These are phyloP conservation scores for Hymenotorrendiella dingleyae DNA, from an alignment of 2,329 filamentous ascomycete genomes.

Conservation along the genomic window DNA sequence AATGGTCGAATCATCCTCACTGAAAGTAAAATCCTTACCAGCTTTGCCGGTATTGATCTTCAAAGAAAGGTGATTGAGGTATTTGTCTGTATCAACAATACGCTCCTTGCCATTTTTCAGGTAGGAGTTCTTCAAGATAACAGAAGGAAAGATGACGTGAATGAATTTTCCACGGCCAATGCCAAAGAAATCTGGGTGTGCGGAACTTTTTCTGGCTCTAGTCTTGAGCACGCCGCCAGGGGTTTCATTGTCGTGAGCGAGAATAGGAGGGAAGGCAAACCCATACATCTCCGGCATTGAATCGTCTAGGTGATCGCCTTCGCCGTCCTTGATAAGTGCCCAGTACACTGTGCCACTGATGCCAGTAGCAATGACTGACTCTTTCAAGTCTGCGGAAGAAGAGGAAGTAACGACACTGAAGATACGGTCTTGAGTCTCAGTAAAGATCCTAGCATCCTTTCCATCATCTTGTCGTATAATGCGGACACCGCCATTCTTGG, in stretches of 20 bases:
- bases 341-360: slow-evolving; percentile 97
- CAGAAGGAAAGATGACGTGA: slow-evolving; percentile 72
- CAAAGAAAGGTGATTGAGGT: slow-evolving; percentile 78
- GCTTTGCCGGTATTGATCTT: slow-evolving; percentile 97
- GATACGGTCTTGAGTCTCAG: slow-evolving; percentile 83
- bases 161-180: slow-evolving; percentile 95
- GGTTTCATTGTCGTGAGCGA: slow-evolving; percentile 80
- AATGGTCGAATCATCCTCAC: slow-evolving; percentile 90
- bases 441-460: slow-evolving; percentile 85
- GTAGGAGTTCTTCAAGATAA: slow-evolving; percentile 55
- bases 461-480: slow-evolving; percentile 94
- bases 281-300: slow-evolving; percentile 77
- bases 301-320: slow-evolving; percentile 74
- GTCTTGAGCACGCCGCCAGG: slow-evolving; percentile 94
- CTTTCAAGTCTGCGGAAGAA: slow-evolving; percentile 56
- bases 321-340: slow-evolving; percentile 70
- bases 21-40: slow-evolving; percentile 96
- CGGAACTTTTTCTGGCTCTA: slow-evolving; percentile 80
- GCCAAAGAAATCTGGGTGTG: slow-evolving; percentile 88
- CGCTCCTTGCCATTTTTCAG: slow-evolving; percentile 60
- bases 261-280: slow-evolving; percentile 83
- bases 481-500: slow-evolving; percentile 85
- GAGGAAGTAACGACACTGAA: slow-evolving; percentile 88
- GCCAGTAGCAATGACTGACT: slow-evolving; percentile 86
- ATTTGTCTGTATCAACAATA: slow-evolving; percentile 79